phyloP scores from a whole-genome alignment of 2,329 filamentous ascomycete species.

The Aspergillus persii region DNA sequence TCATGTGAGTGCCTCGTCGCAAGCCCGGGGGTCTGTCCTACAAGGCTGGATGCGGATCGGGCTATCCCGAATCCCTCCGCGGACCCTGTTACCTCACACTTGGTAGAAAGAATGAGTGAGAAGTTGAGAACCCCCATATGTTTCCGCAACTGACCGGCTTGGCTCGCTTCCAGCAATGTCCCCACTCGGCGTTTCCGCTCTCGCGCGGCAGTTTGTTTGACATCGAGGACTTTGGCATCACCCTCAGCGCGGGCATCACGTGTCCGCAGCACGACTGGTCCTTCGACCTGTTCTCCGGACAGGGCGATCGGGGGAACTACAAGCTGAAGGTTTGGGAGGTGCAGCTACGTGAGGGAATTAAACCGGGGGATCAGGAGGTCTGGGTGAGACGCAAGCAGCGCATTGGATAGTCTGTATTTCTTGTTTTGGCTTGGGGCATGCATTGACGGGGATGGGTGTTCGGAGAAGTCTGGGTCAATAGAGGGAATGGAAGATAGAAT shows the following conservation, averaged over 20 bases:
- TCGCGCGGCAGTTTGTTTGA: slow-evolving; percentile 64
- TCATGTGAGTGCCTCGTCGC: slow-evolving; percentile 50
- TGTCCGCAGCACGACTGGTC: slow-evolving; percentile 72
- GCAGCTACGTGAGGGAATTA: slow-evolving; percentile 45
- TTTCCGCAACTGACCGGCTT: neutral
- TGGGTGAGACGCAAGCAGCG: slow-evolving; percentile 36
- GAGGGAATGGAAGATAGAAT: too few relatives aligned
- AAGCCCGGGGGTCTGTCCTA: too few relatives aligned
- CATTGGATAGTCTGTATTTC: slow-evolving; percentile 23
- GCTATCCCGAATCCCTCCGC: too few relatives aligned
- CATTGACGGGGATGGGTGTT: neutral
- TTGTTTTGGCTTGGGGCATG: neutral
- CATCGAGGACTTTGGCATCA: slow-evolving; percentile 67
- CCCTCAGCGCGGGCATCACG: slow-evolving; percentile 53
- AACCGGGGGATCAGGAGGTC: slow-evolving; percentile 27
- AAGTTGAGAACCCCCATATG: too few relatives aligned
- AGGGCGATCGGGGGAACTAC: slow-evolving; percentile 62
- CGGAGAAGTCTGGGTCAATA: neutral
- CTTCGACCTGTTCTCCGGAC: slow-evolving; percentile 65
- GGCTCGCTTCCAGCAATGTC: slow-evolving; percentile 54
- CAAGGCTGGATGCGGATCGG: too few relatives aligned
- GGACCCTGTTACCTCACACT: too few relatives aligned
- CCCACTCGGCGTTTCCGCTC: slow-evolving; percentile 65
- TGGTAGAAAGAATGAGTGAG: too few relatives aligned
- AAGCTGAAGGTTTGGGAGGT: slow-evolving; percentile 64